Base-by-base conservation (phyloP, 768 basidiomycete species). In the Xerocomellus intermedius region DNA sequence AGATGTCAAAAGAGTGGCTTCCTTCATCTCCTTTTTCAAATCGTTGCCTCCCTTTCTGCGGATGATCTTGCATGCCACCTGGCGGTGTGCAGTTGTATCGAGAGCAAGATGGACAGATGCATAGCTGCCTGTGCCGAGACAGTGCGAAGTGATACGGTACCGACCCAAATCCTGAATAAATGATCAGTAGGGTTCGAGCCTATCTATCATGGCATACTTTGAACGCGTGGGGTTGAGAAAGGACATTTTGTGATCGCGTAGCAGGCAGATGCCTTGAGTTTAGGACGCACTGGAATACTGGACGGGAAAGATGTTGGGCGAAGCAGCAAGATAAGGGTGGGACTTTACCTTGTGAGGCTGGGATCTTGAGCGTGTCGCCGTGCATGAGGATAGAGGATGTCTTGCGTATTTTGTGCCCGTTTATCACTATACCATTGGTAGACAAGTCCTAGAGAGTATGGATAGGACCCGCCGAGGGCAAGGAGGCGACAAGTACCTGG, bases 1-100 rank as follows among this genome's bases (percentile, higher is more conserved):
- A 8, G 79, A 80, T 65, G 83, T 83, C 19, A 93, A 72, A 47
- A 93, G 86, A 47, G 79, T 79, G 28, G 90, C 86, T 71, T 93
- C 90, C 62, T 89, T 92, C 83, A 86, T 84, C 42, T 88, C 86
- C 45, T 78, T 77, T 45, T 62, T 71, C 38, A 64, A 26, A 50
- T 71, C 70, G 14, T 53, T 65, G 13, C 68, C 70, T 21, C 80
- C 81, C 49, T 79, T 80, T 67, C 82, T 83, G 60, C 81, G 82
- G 64, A 93, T 87, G 54, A 84, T 90, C 69, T 93, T 93, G 69
- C 90, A 92, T 21, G 91, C 91, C 26, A 90, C 87, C 71, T 93
- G 91, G 42, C 83, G 79, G 59, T 83, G 79, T 43, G 76, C 81
- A 9, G 71, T 67, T 10, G 77, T 80, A 63, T 90, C 87, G 54